Percentiles rank a stretch among this genome's conserved stretches.
Conservation (phyloP, 2,329 filamentous ascomycete genomes). For the Cadophora luteo-olivacea region DNA sequence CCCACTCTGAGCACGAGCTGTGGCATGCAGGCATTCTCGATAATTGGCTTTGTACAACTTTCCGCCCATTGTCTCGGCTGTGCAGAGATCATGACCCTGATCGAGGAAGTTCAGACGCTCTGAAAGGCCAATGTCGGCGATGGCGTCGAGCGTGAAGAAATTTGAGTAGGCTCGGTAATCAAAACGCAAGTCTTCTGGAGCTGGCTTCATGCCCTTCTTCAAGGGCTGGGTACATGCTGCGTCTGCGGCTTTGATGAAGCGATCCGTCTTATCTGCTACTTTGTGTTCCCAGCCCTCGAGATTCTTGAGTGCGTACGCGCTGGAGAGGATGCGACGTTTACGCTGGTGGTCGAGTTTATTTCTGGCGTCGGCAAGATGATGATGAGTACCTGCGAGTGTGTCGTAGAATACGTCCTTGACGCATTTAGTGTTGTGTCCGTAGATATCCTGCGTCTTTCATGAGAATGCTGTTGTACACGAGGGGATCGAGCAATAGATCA, state of each 20-base stretch:
- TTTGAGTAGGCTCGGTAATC: slow-evolving; percentile 60
- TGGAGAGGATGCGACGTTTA: slow-evolving; percentile 57
- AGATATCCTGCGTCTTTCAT: slow-evolving; percentile 50
- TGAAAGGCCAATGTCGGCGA: slow-evolving; percentile 60
- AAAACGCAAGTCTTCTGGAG: slow-evolving; percentile 51
- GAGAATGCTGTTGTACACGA: background rate
- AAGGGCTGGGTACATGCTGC: slow-evolving; percentile 45
- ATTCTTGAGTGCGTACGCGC: slow-evolving; percentile 59
- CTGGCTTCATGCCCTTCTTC: slow-evolving; percentile 36
- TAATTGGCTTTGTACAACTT: slow-evolving; percentile 53
- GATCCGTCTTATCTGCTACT: slow-evolving; percentile 56
- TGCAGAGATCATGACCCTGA: slow-evolving; percentile 52
- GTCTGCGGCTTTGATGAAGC: slow-evolving; percentile 54
- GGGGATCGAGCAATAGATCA: background rate
- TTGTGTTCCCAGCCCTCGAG: slow-evolving; percentile 62
- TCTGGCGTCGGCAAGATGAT: slow-evolving; percentile 58
- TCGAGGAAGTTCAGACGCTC: slow-evolving; percentile 60
- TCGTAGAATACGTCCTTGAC: slow-evolving; percentile 57
- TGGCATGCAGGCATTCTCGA: slow-evolving; percentile 58
- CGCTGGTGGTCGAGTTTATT: slow-evolving; percentile 58
- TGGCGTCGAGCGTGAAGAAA: slow-evolving; percentile 63
- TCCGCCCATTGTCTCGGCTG: slow-evolving; percentile 53
- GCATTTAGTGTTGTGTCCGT: slow-evolving; percentile 57
- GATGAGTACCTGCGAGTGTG: slow-evolving; percentile 54
- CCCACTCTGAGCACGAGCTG: slow-evolving; percentile 55